phyloP scores from a whole-genome alignment of 2,329 filamentous ascomycete genomes.

The Rhynchosporium agropyri region DNA sequence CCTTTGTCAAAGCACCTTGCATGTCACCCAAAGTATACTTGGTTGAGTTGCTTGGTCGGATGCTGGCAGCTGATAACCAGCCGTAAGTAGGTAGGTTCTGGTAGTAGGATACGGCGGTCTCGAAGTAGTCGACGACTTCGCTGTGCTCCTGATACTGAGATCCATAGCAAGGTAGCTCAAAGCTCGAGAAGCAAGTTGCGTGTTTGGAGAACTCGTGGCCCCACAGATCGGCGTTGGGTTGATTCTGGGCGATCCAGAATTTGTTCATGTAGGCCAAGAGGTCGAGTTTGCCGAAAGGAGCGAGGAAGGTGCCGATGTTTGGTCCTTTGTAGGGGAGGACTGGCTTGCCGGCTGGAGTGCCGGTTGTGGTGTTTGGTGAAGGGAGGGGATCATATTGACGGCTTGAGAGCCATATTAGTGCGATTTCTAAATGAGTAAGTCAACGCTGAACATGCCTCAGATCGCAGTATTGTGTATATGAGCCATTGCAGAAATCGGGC shows the following conservation, averaged over 20 bases:
- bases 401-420: slow-evolving; percentile 31
- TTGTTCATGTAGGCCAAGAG: slow-evolving; percentile 67
- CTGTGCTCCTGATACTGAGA: slow-evolving; percentile 57
- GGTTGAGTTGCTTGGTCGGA: slow-evolving; percentile 61
- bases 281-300: slow-evolving; percentile 59
- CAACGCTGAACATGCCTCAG: slow-evolving; percentile 43
- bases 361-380: slow-evolving; percentile 65
- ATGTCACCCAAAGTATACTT: slow-evolving; percentile 57
- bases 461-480: slow-evolving; percentile 70
- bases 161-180: slow-evolving; percentile 66
- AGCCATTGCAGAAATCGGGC: slow-evolving; percentile 55
- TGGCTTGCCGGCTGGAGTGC: slow-evolving; percentile 52
- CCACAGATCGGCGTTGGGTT: slow-evolving; percentile 63
- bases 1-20: slow-evolving; percentile 51
- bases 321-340: slow-evolving; percentile 62
- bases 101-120: slow-evolving; percentile 61
- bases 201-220: slow-evolving; percentile 70
- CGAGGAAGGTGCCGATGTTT: slow-evolving; percentile 60
- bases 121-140: slow-evolving; percentile 66
- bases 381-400: slow-evolving; percentile 66
- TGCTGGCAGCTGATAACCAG: slow-evolving; percentile 58
- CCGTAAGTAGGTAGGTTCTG: slow-evolving; percentile 59
- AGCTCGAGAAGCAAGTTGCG: slow-evolving; percentile 68
- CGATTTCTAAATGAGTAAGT: neutral
- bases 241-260: slow-evolving; percentile 62